A percentile compares a stretch with the other conserved stretches of the same genome.
Conservation (phyloP, 192 early-diverging fungal species). For the Thamnidium elegans region DNA sequence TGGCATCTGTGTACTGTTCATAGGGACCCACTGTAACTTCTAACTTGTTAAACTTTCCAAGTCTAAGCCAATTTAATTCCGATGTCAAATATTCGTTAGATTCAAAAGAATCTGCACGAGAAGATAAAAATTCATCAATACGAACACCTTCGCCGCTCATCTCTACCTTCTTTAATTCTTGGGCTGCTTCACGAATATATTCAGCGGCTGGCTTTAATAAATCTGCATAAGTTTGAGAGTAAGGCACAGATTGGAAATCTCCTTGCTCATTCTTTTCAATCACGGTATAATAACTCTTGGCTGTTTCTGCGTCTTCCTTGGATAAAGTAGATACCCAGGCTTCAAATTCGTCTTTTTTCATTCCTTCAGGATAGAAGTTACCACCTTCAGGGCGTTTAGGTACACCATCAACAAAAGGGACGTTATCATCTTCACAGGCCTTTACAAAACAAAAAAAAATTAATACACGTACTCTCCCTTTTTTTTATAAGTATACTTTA, state of each 20-base stretch:
- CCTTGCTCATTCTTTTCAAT: slow-evolving; percentile 42
- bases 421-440: slow-evolving; percentile 48
- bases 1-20: slow-evolving; percentile 70
- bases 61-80: slow-evolving; percentile 67
- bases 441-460: slow-evolving; percentile 24
- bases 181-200: slow-evolving; percentile 55
- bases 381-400: slow-evolving; percentile 49
- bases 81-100: slow-evolving; percentile 64
- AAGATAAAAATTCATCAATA: slow-evolving; percentile 54
- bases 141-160: slow-evolving; percentile 5
- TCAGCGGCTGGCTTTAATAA: slow-evolving; percentile 50
- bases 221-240: slow-evolving; percentile 56
- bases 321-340: slow-evolving; percentile 50
- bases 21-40: slow-evolving; percentile 72
- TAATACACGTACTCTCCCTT: neutral
- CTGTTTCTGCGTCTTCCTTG: slow-evolving; percentile 42
- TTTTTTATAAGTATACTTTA: slow-evolving; percentile 16
- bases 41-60: slow-evolving; percentile 57
- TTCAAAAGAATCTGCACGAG: slow-evolving; percentile 54
- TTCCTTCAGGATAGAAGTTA: slow-evolving; percentile 73
- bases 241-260: slow-evolving; percentile 37
- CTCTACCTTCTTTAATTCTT: slow-evolving; percentile 41
- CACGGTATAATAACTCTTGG: slow-evolving; percentile 65
- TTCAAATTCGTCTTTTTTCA: slow-evolving; percentile 61
- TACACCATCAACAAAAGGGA: slow-evolving; percentile 48